Evolutionary conservation across 225 moss, liverwort and hornwort species (phyloP), one percentile per base, ranked within the genome.

Genomic region (Straminergon stramineum): DNA sequence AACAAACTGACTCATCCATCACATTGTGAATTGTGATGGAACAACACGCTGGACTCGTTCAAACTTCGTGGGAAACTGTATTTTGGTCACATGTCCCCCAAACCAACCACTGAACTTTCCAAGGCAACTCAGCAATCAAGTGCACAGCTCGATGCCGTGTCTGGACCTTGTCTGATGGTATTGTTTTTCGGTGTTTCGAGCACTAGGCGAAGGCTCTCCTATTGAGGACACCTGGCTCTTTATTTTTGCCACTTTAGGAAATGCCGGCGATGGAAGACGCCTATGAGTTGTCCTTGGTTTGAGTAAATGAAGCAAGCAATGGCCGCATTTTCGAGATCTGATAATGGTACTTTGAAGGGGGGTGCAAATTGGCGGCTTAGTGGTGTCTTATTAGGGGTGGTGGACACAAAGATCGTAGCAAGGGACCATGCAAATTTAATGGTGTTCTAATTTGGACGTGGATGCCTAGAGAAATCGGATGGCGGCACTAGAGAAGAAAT

Each of bases 271-370:
- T 6, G 3, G 17, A 28, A 3, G 17, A 51, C 4, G 6, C 52
- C 30, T 18, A 7, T 0, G 3, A 14, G 5, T 53, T 14, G 5
- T 53, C 9, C 5, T 35, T 0, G 0, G 3, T 27, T 30, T 60
- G 60, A 60, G 30, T 12, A 19, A 30, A 39, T 20, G 41, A 35
- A 81, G 41, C 27, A 22, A 61, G 41, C 27, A 20, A 58, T 41
- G 28, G 26, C 9, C 9, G 58, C 1, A 26, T 53, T 77, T 22
- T 8, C 2, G 2, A 76, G 71, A 41, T 71, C 41, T 24, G 41
- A 20, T 5, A 67, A 0, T 19, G 7, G 10, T 11, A 68, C 31
- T 68, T 37, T 37, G 18, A 48, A 48, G 7, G 14, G 18, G 3
- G 1, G 31, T 7, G 11, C 6, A 11, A 11, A 75, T 11, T 75